Base-by-base conservation (phyloP, 2,329 filamentous ascomycete species). In the Diaporthe eres region DNA sequence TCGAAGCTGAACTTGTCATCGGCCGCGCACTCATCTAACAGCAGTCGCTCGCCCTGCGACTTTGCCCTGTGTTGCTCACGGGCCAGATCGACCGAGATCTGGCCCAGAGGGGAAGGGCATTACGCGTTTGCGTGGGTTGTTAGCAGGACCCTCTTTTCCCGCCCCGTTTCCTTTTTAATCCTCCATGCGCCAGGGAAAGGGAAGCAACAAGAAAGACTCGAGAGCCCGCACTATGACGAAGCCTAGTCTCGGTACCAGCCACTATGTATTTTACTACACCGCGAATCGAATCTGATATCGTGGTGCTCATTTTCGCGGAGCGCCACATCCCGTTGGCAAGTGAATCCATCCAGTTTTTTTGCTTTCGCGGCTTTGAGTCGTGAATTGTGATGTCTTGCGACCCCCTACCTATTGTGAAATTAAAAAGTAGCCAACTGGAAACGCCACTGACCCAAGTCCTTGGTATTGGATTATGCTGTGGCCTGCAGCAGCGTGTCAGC, bases 211-310 rank as follows among this genome's bases (percentile, higher is more conserved):
- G 53, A 34, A 28, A 72, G 13, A 58, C 42, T 47, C 68, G 68
- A 72, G 53, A 58, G 25, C 49, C 39, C 68, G 51, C 74, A 65
- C 74, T 57, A 75, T 75, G 74, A 75, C 74, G 74, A 73, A 34
- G 53, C 37, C 9, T 4, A 15, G n/a, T n/a, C 65, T 70, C 65
- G 65, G 61, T 47, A 70, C 61, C 72, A 70, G 72, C 61, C 61
- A 74, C 63, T 31, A n/a, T 25, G 19, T 47, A 25, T 17, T n/a
- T 34, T 47, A 17, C 44, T n/a, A 22, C 65, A 70, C 47, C 65
- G 65, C 65, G 58, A 49, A 63, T 49, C 44, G 44, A 49, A 34
- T 53, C 34, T 73, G 39, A 28, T 34, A 72, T 47, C 25, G 37
- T 7, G 19, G 25, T 25, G 42, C 22, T 31, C 25, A 34, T 34